Conservation (phyloP, 441 rosid species). For the Theobroma grandiflorum region DNA sequence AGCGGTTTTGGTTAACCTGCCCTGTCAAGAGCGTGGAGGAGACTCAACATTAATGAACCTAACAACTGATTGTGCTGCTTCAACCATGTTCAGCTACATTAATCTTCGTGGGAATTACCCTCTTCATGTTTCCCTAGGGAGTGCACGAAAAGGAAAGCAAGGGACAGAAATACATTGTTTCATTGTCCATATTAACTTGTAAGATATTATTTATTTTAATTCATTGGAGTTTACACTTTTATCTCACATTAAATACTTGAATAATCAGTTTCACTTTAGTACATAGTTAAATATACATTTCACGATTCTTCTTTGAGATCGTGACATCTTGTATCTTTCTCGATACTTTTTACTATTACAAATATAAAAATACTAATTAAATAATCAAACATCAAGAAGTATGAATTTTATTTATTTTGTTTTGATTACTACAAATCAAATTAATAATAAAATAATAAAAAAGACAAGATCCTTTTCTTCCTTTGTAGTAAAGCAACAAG, state of each 20-base stretch:
- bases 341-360: neutral
- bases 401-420: neutral
- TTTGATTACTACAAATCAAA: neutral
- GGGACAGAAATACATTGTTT: constrained; percentile 28
- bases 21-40: neutral
- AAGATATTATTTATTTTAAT: no score
- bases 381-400: neutral
- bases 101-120: constrained; percentile 79
- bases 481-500: neutral
- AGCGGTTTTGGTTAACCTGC: neutral
- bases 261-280: no score
- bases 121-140: constrained; percentile 72
- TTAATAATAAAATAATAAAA: neutral
- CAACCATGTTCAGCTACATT: constrained; percentile 86
- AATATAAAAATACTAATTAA: neutral
- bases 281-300: no score
- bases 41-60: constrained; percentile 49
- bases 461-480: neutral
- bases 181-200: no score
- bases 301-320: no score
- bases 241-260: no score
- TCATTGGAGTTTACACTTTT: no score
- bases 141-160: constrained; percentile 58
- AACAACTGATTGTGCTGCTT: constrained; percentile 69
- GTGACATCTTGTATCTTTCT: neutral